phyloP scores from a whole-genome alignment of 2,329 filamentous ascomycete species.

The Fusarium denticulatum region DNA sequence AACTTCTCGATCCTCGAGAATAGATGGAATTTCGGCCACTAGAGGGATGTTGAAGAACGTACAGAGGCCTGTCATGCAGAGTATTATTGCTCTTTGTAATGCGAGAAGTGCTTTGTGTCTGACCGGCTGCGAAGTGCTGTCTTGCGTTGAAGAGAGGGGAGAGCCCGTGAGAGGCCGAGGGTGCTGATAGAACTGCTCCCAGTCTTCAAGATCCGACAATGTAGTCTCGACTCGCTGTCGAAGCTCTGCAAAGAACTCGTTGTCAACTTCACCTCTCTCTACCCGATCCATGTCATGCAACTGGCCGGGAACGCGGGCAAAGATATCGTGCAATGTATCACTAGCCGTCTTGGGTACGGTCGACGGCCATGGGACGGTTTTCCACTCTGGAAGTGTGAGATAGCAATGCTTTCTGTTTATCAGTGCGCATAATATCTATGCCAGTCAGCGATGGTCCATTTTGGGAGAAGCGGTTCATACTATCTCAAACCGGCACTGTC shows the following conservation, averaged over 20 bases:
- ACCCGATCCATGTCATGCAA: neutral
- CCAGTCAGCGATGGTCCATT: neutral
- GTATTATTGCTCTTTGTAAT: slow-evolving; percentile 2
- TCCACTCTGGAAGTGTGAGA: slow-evolving; percentile 7
- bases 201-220: neutral
- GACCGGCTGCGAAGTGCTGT: neutral
- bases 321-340: slow-evolving; percentile 12
- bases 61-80: slow-evolving; percentile 12
- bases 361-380: neutral
- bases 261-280: neutral
- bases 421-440: slow-evolving; percentile 1
- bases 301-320: slow-evolving; percentile 5
- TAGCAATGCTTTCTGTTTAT: slow-evolving; percentile 9
- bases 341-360: neutral
- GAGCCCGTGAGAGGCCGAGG: neutral
- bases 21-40: neutral
- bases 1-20: neutral
- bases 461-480: neutral
- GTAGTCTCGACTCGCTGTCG: neutral
- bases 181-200: slow-evolving; percentile 1
- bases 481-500: slow-evolving; percentile 22
- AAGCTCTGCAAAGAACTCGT: neutral
- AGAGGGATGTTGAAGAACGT: neutral
- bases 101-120: neutral
- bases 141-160: neutral